Percentiles rank a stretch among this genome's conserved stretches.
These are phyloP conservation scores for Lagerstroemia speciosa DNA, from an alignment of 345 rosid species.

Conservation along the genomic window DNA sequence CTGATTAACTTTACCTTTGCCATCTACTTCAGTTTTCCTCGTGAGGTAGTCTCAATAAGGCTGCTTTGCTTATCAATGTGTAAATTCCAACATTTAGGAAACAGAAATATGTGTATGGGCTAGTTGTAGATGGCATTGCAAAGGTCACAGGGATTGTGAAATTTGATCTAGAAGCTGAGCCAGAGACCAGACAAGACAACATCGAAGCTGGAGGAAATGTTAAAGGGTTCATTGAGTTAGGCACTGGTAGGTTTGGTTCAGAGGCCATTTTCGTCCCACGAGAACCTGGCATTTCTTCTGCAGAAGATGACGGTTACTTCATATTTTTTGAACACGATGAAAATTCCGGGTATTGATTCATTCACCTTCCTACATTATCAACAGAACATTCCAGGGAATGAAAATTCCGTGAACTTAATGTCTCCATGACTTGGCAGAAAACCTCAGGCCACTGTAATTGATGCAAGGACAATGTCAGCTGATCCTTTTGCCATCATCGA, in stretches of 20 bases:
- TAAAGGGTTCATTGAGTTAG: slow-evolving; percentile 68
- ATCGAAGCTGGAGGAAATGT: slow-evolving; percentile 86
- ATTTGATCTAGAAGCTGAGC: slow-evolving; percentile 77
- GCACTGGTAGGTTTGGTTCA: slow-evolving; percentile 79
- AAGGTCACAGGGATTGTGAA: slow-evolving; percentile 70
- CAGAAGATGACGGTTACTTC: slow-evolving; percentile 89
- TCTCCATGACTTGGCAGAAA: slow-evolving; percentile 37
- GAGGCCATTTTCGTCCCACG: slow-evolving; percentile 84
- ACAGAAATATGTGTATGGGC: slow-evolving; percentile 84
- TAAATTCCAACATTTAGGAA: slow-evolving; percentile 64
- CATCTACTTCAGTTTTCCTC: no score
- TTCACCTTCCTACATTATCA: background rate
- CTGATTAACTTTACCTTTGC: no score
- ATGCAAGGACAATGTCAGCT: slow-evolving; percentile 84
- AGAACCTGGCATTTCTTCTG: slow-evolving; percentile 38
- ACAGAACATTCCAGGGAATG: background rate
- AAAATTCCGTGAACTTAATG: background rate
- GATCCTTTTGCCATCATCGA: slow-evolving; percentile 92
- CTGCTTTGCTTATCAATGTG: no score
- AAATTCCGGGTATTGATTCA: slow-evolving; percentile 45
- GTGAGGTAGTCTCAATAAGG: no score
- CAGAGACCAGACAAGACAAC: slow-evolving; percentile 50
- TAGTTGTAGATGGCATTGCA: slow-evolving; percentile 66
- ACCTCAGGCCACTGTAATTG: slow-evolving; percentile 66
- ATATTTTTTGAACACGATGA: slow-evolving; percentile 82